Evolutionary conservation across 305 asterid genomes (phyloP), one percentile per base, ranked within the genome.

Genomic region (Fraxinus dipetala): DNA sequence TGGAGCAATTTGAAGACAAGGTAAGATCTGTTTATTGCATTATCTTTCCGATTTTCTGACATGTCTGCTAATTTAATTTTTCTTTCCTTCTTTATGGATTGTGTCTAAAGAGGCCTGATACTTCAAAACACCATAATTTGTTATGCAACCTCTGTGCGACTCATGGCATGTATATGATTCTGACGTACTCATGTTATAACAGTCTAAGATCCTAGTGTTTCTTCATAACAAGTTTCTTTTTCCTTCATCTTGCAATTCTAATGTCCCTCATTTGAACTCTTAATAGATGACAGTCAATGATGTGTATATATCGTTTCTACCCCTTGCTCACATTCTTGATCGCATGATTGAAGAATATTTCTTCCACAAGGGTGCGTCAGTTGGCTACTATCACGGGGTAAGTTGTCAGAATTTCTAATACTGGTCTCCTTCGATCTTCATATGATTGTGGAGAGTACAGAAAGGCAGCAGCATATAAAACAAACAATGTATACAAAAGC

Each of bases 271-370:
- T 79, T 82, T 69, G 73, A 30, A 26, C 61, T 77, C 81, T 81
- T 70, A 43, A 63, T 82, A 96, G 99, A 96, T 96, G 99, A 91
- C 99, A 4, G 90, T 85, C 79, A 90, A 94, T 76, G 99, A 96
- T 83, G 98, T 96, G 75, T 96, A 96, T 86, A 96, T 96, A 90
- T 96, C 98, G 6, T 96, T 96, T 87, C 90, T 96, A 13, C 99
- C 99, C 61, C 97, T 96, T 38, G 98, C 99, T 82, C 99, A 96
- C 91, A 91, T 96, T 86, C 99, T 96, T 85, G 98, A 96, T 83
- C 97, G 98, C 83, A 90, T 93, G 97, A 94, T 96, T 56, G 99
- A 96, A 87, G 99, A 96, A 85, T 94, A 91, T 87, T 96, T 96
- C 92, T 94, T 96, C 85, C 95, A 88, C 86, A 96, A 92, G 86